phyloP scores from a whole-genome alignment of 495 filamentous ascomycete species.

The Choiromyces venosus region DNA sequence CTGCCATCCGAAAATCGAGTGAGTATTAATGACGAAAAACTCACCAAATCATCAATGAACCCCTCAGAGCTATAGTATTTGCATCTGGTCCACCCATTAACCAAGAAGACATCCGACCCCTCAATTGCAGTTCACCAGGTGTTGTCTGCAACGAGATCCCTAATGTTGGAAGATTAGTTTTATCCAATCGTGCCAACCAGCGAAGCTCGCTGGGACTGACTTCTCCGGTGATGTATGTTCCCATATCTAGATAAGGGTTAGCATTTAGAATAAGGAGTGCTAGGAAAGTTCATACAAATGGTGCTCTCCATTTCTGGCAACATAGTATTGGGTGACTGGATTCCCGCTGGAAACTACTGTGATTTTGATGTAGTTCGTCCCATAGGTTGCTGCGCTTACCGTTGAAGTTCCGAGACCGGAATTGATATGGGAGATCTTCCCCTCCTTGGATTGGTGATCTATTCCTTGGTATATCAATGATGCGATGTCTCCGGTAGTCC shows the following conservation, averaged over 20 bases:
- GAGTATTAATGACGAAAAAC: not conserved
- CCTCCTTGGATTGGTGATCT: conserved; percentile 48
- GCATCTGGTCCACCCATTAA: conserved; percentile 56
- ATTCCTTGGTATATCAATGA: conserved; percentile 56
- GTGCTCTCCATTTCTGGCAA: conserved; percentile 46
- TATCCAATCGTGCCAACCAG: conserved; percentile 57
- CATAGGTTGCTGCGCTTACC: conserved; percentile 48
- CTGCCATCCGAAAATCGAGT: not conserved
- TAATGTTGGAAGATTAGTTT: conserved; percentile 52
- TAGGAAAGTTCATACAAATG: conserved; percentile 6
- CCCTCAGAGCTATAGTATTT: conserved; percentile 62
- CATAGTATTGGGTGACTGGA: conserved; percentile 57
- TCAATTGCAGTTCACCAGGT: conserved; percentile 51
- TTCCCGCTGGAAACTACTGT: conserved; percentile 53
- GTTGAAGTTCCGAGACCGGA: conserved; percentile 58
- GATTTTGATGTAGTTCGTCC: conserved; percentile 45
- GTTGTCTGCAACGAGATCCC: conserved; percentile 48
- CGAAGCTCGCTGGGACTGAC: conserved; percentile 58
- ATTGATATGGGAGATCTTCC: conserved; percentile 51
- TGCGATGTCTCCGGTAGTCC: conserved; percentile 56
- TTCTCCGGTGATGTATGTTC: conserved; percentile 58
- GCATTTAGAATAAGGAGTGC: not conserved
- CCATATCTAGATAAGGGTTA: conserved; percentile 47
- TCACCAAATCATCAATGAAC: conserved; percentile 59
- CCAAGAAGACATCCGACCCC: conserved; percentile 60